These are phyloP conservation scores for Choiromyces venosus DNA, from an alignment of 495 filamentous ascomycete species.

Conservation along the genomic window DNA sequence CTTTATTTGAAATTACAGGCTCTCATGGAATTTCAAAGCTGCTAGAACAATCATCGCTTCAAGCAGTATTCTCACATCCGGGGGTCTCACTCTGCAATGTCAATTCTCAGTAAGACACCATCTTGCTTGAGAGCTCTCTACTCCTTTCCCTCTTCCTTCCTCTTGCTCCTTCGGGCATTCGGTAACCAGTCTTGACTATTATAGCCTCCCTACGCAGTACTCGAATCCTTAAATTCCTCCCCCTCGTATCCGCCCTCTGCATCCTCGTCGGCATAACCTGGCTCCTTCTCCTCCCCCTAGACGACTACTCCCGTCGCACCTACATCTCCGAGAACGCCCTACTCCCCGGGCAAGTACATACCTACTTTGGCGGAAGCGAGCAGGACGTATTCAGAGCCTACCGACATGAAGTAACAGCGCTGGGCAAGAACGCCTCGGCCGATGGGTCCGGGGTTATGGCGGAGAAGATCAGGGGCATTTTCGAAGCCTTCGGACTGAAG, in stretches of 20 bases:
- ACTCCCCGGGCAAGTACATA: constrained; percentile 91
- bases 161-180: background rate
- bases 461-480: constrained; percentile 65
- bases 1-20: background rate
- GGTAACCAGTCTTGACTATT: background rate
- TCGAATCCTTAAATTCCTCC: constrained; percentile 65
- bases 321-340: constrained; percentile 98
- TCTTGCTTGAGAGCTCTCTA: background rate
- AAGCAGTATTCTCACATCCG: background rate
- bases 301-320: constrained; percentile 84
- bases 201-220: constrained; percentile 51
- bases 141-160: background rate
- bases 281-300: constrained; percentile 86
- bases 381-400: constrained; percentile 93
- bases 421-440: constrained; percentile 41
- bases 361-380: constrained; percentile 93
- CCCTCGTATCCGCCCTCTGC: constrained; percentile 80
- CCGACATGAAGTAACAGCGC: constrained; percentile 68
- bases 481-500: constrained; percentile 73
- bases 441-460: constrained; percentile 27
- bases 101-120: constrained; percentile 1
- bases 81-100: background rate
- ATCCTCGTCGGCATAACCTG: constrained; percentile 83
- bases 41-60: background rate
- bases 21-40: background rate